A percentile compares a stretch with the other conserved stretches of the same genome.
phyloP scores from a whole-genome alignment of 345 rosid species.

The Sapria himalayana region DNA sequence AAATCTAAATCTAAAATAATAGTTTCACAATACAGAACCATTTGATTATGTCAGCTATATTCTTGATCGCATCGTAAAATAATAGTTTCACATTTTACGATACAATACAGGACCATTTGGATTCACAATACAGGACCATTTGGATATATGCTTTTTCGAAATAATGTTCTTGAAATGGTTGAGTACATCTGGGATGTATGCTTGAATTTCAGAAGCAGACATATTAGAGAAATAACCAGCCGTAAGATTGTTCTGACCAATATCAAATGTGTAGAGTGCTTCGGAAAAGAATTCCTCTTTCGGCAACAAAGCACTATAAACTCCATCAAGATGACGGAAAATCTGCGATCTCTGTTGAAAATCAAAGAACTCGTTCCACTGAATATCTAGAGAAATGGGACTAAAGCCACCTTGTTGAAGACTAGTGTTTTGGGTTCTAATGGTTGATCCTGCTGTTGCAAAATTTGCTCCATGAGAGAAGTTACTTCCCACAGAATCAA shows the following conservation, averaged over 20 bases:
- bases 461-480: constrained; percentile 78
- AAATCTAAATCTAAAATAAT: too few relatives aligned
- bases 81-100: too few relatives aligned
- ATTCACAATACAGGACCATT: too few relatives aligned
- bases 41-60: too few relatives aligned
- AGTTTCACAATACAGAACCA: too few relatives aligned
- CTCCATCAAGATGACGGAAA: too few relatives aligned
- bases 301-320: too few relatives aligned
- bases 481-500: constrained; percentile 60
- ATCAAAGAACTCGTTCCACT: constrained; percentile 32
- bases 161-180: too few relatives aligned
- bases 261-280: constrained; percentile 40
- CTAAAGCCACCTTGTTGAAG: constrained; percentile 59
- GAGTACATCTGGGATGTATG: constrained; percentile 32
- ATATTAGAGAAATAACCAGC: constrained; percentile 41
- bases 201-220: constrained; percentile 38
- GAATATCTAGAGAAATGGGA: constrained; percentile 63
- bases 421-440: constrained; percentile 54
- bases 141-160: too few relatives aligned
- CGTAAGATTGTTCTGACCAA: constrained; percentile 58
- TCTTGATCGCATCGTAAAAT: too few relatives aligned
- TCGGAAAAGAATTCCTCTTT: constrained; percentile 17
- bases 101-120: too few relatives aligned
- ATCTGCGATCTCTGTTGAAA: too few relatives aligned
- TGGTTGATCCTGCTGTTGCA: constrained; percentile 80